Evolutionary conservation across 108 stramenopile species (phyloP).

Genomic region (Seminavis robusta): DNA sequence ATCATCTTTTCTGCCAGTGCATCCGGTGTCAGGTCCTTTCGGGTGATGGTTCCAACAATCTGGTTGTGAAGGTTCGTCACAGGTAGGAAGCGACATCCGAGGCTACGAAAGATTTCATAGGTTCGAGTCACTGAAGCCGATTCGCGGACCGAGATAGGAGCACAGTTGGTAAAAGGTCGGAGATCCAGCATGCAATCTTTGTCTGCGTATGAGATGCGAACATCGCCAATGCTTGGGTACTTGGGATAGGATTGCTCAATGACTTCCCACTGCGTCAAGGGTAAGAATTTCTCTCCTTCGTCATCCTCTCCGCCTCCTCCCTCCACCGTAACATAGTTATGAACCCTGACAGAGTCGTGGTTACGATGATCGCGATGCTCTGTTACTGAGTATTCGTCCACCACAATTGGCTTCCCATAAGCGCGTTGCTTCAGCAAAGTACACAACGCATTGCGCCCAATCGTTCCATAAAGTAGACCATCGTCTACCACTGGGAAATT

Average conservation of each 20-base stretch:
- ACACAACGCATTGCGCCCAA: slow-evolving; percentile 41
- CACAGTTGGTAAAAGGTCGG: slow-evolving; percentile 66
- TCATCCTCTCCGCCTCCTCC: neutral
- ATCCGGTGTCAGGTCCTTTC: slow-evolving; percentile 38
- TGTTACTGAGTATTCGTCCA: neutral
- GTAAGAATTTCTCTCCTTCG: slow-evolving; percentile 23
- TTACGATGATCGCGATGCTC: neutral
- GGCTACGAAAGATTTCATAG: slow-evolving; percentile 69
- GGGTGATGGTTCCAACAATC: slow-evolving; percentile 46
- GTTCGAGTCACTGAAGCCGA: slow-evolving; percentile 51
- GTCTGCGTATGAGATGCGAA: slow-evolving; percentile 39
- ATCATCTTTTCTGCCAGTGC: slow-evolving; percentile 32
- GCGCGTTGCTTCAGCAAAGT: slow-evolving; percentile 46
- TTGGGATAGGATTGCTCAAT: slow-evolving; percentile 63
- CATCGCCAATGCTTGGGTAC: slow-evolving; percentile 46
- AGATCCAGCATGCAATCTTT: slow-evolving; percentile 48
- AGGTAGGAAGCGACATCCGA: slow-evolving; percentile 71
- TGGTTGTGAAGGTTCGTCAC: slow-evolving; percentile 70
- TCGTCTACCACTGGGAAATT: slow-evolving; percentile 65
- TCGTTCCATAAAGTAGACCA: slow-evolving; percentile 47
- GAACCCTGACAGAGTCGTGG: neutral
- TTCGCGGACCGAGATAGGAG: slow-evolving; percentile 51
- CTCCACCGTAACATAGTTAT: slow-evolving; percentile 5
- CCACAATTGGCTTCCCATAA: slow-evolving; percentile 10
- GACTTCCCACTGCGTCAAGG: slow-evolving; percentile 46